Percentiles rank a stretch among this genome's conserved stretches.
Evolutionary conservation across 805 yeast species (phyloP).

Genomic region (Lipomyces sp.): DNA sequence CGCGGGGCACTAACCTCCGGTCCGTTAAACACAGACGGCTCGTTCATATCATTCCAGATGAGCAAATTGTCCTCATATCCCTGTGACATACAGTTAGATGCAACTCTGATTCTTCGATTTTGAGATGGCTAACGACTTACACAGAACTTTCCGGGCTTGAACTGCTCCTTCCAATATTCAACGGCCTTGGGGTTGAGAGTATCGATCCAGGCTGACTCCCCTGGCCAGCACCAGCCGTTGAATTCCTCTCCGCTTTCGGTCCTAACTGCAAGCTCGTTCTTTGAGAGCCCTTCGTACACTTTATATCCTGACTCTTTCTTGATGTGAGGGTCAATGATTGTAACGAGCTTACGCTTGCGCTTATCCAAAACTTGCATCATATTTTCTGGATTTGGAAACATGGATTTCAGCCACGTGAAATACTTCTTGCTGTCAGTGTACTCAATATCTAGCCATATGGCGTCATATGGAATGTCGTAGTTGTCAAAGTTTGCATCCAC

Average conservation of each 20-base stretch:
- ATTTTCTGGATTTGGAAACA: conserved; percentile 73
- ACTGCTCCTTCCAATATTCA: conserved; percentile 63
- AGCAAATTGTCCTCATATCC: conserved; percentile 63
- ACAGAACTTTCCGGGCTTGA: conserved; percentile 51
- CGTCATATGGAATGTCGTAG: conserved; percentile 79
- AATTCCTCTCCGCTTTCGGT: conserved; percentile 56
- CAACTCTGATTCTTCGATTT: neutral
- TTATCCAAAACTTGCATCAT: conserved; percentile 69
- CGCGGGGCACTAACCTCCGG: conserved; percentile 92
- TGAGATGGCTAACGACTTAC: conserved; percentile 12
- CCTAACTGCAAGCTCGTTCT: conserved; percentile 54
- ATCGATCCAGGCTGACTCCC: conserved; percentile 93
- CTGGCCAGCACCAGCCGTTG: conserved; percentile 98
- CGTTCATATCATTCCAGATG: conserved; percentile 98
- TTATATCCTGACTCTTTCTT: conserved; percentile 62
- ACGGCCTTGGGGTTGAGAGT: conserved; percentile 68
- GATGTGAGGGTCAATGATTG: conserved; percentile 90
- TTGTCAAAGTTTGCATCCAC: conserved; percentile 74
- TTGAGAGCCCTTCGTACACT: conserved; percentile 59
- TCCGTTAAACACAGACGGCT: conserved; percentile 92
- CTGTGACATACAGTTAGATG: conserved; percentile 5
- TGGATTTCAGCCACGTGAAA: conserved; percentile 83
- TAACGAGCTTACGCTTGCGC: conserved; percentile 79
- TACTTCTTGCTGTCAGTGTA: conserved; percentile 85
- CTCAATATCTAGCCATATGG: conserved; percentile 93